These are phyloP conservation scores for Aspergillus nanangensis DNA, from an alignment of 495 filamentous ascomycete species.

Conservation along the genomic window DNA sequence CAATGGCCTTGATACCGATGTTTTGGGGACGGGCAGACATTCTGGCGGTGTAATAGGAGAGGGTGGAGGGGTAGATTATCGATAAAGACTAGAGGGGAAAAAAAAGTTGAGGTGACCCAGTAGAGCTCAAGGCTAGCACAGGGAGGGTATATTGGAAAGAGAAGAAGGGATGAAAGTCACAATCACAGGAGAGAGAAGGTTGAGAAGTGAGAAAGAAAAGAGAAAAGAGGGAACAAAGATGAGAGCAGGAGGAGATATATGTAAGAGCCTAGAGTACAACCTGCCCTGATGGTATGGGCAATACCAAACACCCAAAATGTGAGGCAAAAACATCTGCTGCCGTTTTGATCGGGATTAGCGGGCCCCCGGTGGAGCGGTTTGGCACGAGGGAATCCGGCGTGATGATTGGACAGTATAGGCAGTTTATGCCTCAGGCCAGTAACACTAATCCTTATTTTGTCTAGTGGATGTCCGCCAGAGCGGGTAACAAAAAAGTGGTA, in stretches of 20 bases:
- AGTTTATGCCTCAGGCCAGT: background rate
- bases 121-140: background rate
- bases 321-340: background rate
- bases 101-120: background rate
- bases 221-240: constrained; percentile 4
- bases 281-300: constrained; percentile 2
- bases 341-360: background rate
- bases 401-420: constrained; percentile 1
- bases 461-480: constrained; percentile 1
- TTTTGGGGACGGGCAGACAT: constrained; percentile 92
- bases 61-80: background rate
- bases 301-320: too few species aligned
- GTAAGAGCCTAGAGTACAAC: background rate
- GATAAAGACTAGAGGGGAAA: background rate
- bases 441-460: too few species aligned
- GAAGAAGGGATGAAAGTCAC: background rate
- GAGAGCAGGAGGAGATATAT: background rate
- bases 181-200: constrained; percentile 1
- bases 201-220: constrained; percentile 2
- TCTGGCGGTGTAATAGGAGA: constrained; percentile 28
- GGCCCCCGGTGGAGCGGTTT: background rate
- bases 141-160: background rate
- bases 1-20: constrained; percentile 99
- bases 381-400: background rate
- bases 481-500: background rate